Evolutionary conservation across 441 rosid species (phyloP).

Genomic region (Melastoma candidum): DNA sequence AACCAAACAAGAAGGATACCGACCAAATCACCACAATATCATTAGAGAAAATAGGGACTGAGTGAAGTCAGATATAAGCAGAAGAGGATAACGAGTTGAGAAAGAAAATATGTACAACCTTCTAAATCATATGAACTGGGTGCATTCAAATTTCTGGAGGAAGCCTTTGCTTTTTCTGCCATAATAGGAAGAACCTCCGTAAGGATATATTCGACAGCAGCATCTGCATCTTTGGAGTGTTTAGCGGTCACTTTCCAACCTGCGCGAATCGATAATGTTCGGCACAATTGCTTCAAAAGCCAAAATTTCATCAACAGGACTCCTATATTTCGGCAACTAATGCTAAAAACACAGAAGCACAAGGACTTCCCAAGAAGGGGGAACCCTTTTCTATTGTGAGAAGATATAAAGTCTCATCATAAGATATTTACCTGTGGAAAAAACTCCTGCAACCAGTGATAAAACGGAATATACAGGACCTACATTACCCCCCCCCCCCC

Average conservation of each 20-base stretch:
- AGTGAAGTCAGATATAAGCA: background rate
- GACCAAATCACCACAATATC: too few relatives aligned
- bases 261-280: conserved; percentile 40
- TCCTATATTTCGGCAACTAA: background rate
- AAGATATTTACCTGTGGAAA: conserved; percentile 58
- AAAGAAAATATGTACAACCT: conserved; percentile 26
- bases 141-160: conserved; percentile 13
- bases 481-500: conserved; percentile 13
- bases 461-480: conserved; percentile 36
- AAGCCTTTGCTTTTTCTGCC: conserved; percentile 14
- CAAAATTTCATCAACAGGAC: background rate
- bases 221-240: conserved; percentile 55
- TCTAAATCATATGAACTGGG: conserved; percentile 12
- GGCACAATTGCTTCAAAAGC: background rate
- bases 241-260: conserved; percentile 82
- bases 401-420: background rate
- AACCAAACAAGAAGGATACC: too few relatives aligned
- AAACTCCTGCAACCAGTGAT: conserved; percentile 41
- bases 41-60: background rate
- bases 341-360: background rate
- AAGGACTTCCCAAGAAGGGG: background rate
- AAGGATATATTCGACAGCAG: conserved; percentile 69
- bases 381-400: too few relatives aligned
- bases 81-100: conserved; percentile 2
- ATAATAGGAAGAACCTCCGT: conserved; percentile 60